Evolutionary conservation across 169 alveolate species (phyloP), one percentile per base, ranked within the genome.

Genomic region (Haemoproteus tartakovskyi): DNA sequence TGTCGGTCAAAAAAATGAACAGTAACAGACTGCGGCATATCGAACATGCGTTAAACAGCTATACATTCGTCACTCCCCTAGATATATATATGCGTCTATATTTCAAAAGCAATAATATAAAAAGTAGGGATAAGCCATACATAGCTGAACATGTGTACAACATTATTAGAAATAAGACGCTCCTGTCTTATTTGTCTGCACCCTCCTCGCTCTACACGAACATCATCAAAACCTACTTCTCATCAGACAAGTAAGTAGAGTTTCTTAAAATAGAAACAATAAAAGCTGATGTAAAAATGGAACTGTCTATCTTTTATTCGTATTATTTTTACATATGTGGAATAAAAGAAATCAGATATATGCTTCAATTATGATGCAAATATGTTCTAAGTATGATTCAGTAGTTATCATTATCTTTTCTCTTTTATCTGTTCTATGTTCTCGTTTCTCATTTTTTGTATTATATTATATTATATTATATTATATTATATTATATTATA

Each of bases 81-180:
- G 84, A 70, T 43, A 70, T 70, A 18, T 70, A 70, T 60, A 70
- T 70, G 84, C 84, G 84, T 24, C 50, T 70, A 38, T 70, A 70
- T 37, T 70, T 70, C 40, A 70, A 70, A 60, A 60, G 78, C 14
- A 70, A 70, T 37, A 70, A 56, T 61, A 70, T 70, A 50, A 70
- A 70, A 51, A 70, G 37, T 5, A 54, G 22, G 9, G 84, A 70
- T 38, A 70, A 70, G 48, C 84, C 84, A 1, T 70, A 56, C 40
- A 70, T 70, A 29, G 54, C 84, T 29, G 84, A 70, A 37, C 84
- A 70, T 22, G 84, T 70, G 9, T 70, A 70, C 46, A 70, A 70
- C 24, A 70, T 70, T 8, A 70, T 70, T 18, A 57, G 50, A 6
- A 70, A 70, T 29, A 70, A 70, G 38, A 70, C 84, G 3, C 78